Evolutionary conservation across 495 filamentous ascomycete species (phyloP).

Genomic region (Immersiella caudata): DNA sequence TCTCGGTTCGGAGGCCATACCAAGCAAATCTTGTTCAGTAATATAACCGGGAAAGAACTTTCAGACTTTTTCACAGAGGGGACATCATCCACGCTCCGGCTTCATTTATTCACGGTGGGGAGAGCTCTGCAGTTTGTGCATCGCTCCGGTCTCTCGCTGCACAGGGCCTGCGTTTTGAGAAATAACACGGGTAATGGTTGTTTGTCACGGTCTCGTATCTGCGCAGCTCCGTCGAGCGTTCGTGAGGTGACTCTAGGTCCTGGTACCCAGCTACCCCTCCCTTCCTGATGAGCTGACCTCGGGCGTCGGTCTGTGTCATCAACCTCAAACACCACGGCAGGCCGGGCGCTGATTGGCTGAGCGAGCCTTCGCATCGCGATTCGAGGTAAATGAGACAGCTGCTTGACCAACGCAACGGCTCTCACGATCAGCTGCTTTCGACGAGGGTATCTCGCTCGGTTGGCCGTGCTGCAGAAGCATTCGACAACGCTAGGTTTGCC

Average conservation of each 20-base stretch:
- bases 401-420: conserved; percentile 4
- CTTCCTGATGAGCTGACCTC: neutral
- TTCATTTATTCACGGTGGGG: conserved; percentile 22
- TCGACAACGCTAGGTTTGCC: neutral
- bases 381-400: neutral
- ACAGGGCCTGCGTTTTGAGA: neutral
- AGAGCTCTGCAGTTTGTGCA: conserved; percentile 4
- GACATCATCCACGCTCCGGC: conserved; percentile 25
- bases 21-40: conserved; percentile 27
- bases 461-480: neutral
- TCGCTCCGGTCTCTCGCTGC: neutral
- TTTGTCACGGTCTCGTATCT: conserved; percentile 18
- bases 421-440: neutral
- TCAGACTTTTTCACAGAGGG: neutral
- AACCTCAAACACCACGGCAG: conserved; percentile 27
- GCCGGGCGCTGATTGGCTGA: conserved; percentile 14
- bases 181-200: neutral
- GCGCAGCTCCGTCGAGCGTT: conserved; percentile 1
- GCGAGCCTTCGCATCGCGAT: neutral
- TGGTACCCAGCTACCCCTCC: conserved; percentile 10
- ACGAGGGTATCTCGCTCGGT: neutral
- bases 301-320: conserved; percentile 21
- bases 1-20: conserved; percentile 5
- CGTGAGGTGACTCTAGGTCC: neutral
- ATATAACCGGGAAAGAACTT: conserved; percentile 32